phyloP scores from a whole-genome alignment of 2,329 filamentous ascomycete species.

The Thermothelomyces thermophilus region DNA sequence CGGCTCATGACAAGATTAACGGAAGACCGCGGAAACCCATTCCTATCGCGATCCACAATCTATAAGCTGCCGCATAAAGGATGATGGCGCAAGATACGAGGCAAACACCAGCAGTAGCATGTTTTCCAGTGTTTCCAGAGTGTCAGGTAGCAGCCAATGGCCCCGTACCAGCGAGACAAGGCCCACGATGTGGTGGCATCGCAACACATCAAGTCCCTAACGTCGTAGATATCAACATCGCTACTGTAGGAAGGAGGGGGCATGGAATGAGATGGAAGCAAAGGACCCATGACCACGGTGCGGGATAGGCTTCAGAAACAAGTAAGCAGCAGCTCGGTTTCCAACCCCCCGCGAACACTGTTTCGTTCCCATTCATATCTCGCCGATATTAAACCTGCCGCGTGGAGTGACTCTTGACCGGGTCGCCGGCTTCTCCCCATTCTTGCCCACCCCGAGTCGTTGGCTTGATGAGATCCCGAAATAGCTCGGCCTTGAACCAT shows the following conservation, averaged over 20 bases:
- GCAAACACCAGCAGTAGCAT: neutral
- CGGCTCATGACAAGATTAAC: neutral
- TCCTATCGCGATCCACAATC: neutral
- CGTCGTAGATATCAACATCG: neutral
- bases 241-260: neutral
- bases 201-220: neutral
- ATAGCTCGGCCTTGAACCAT: no score
- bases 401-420: neutral
- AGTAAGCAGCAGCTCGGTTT: neutral
- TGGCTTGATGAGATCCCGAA: neutral
- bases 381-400: conserved; percentile 3
- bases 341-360: neutral
- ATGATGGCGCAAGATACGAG: neutral
- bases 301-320: neutral
- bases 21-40: neutral
- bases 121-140: neutral
- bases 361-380: conserved; percentile 2
- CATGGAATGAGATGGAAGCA: conserved; percentile 5
- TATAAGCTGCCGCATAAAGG: neutral
- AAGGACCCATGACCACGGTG: neutral
- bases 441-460: neutral
- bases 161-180: conserved; percentile 1
- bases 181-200: neutral
- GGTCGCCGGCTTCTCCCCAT: conserved; percentile 3
- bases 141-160: conserved; percentile 13